Base-by-base conservation (phyloP, 768 basidiomycete genomes). In the Hericium alpestre region DNA sequence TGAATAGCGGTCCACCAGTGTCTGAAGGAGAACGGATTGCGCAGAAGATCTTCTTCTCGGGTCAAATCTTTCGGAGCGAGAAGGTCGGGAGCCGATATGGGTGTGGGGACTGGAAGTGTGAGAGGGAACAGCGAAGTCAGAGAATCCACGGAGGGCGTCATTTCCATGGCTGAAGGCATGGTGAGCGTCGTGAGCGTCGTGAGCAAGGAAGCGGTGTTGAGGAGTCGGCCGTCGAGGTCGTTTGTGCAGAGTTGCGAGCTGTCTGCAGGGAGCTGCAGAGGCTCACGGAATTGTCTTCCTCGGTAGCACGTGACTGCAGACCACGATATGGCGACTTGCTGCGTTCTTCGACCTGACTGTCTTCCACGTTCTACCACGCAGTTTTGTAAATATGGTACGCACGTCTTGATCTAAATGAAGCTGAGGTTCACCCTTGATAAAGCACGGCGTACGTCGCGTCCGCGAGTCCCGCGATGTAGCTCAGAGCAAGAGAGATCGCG, bases 1-100 rank as follows among this genome's bases (percentile, higher is more conserved):
- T 82, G 78, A 63, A 98, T 87, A 61, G 92, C 90, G 1, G 84
- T 74, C 82, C 92, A 90, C 96, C 96, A 98, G 65, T 90, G 84
- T 40, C 90, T 81, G 70, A 95, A 93, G 38, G 93, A 95, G 38
- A 80, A 79, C 10, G 93, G 90, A 70, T 97, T 97, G 59, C 91
- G 81, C 39, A 93, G 74, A 7, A 98, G 80, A 72, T 98, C 94
- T 71, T 98, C 95, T 73, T 96, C 95, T 50, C 92, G 84, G 62
- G 86, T 79, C 37, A 96, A 68, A 69, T 97, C 93, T 54, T 81
- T 78, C 41, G 81, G 71, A 7, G 82, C 74, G 63, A 98, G 76
- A 58, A 98, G 77, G 58, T 84, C 75, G 8, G 89, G 79, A 65
- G 93, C 83, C 0, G 86, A 88, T 47, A 78, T 73, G 6, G 93